A percentile compares a stretch with the other conserved stretches of the same genome.
phyloP scores from a whole-genome alignment of 345 rosid genomes.

The Citrus hindsii region DNA sequence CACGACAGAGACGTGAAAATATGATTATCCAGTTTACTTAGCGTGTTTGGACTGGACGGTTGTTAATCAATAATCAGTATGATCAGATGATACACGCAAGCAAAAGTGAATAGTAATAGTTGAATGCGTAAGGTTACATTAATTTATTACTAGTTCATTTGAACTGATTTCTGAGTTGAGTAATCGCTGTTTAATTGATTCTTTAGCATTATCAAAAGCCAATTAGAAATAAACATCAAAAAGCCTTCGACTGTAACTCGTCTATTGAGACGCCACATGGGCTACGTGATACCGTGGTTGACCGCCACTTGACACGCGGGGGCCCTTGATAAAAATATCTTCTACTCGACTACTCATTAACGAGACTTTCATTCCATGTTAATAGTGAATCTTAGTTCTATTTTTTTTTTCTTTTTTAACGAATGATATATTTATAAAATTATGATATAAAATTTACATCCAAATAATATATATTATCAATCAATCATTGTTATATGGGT shows the following conservation, averaged over 20 bases:
- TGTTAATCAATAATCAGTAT: background rate
- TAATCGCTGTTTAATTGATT: background rate
- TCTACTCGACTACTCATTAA: too few species aligned
- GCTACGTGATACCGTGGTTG: background rate
- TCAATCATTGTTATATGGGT: too few species aligned
- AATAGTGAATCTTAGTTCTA: too few species aligned
- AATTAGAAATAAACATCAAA: background rate
- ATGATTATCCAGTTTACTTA: background rate
- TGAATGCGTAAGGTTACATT: background rate
- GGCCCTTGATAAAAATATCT: too few species aligned
- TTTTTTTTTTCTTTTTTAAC: too few species aligned
- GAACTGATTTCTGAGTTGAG: background rate
- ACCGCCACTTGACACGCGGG: too few species aligned
- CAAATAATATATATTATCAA: too few species aligned
- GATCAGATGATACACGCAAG: background rate
- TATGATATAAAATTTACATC: too few species aligned
- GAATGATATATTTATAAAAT: too few species aligned
- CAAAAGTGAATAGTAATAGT: background rate
- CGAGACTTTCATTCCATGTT: too few species aligned
- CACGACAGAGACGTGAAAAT: background rate
- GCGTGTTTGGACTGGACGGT: background rate
- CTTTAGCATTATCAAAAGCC: background rate
- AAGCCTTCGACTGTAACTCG: background rate
- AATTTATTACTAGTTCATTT: background rate
- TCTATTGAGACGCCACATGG: background rate